Evolutionary conservation across 2,329 filamentous ascomycete species (phyloP), one percentile per base, ranked within the genome.

Genomic region (Scedosporium dehoogii): DNA sequence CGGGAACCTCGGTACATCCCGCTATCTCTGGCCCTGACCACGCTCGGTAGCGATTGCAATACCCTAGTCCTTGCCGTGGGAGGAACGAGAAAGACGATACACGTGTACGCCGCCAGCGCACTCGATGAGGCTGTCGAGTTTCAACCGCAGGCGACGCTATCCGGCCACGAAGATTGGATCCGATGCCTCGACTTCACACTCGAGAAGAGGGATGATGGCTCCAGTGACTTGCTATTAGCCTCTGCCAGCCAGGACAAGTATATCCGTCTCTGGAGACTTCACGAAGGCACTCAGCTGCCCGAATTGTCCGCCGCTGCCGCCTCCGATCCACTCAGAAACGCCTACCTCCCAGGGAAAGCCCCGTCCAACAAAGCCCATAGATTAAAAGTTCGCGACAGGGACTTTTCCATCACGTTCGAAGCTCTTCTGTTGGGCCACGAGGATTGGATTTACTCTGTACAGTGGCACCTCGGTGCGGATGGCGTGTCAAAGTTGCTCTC

Each of bases 171-270:
- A 74, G 93, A 90, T 63, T 99, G 94, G 94, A 86, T 99, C 57
- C 83, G 93, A 58, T 93, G 91, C 14, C 79, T 99, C 12, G 87
- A 87, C 65, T 94, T 99, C 67, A 83, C 85, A 1, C 78, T 78
- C 64, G 90, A 94, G 70, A 81, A 74, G 14, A 71, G 76, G 2
- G 75, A 76, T 23, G 67, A 74, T 0, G 51, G 42, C 3, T 73
- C 77, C 0, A 83, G 84, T 60, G 92, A 97, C 71, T 72, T 96
- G 3, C 75, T 97, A 23, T 81, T 99, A 21, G 91, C 93, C 0
- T 97, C 93, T 10, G 92, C 92, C 23, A 97, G 93, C 71, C 94
- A 99, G 73, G 94, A 99, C 74, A 97, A 96, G 75, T 99, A 97
- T 70, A 88, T 97, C 64, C 89, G 94, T 48, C 82, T 99, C 42